phyloP scores from a whole-genome alignment of 2,329 filamentous ascomycete genomes.

The Sporothrix globosa region DNA sequence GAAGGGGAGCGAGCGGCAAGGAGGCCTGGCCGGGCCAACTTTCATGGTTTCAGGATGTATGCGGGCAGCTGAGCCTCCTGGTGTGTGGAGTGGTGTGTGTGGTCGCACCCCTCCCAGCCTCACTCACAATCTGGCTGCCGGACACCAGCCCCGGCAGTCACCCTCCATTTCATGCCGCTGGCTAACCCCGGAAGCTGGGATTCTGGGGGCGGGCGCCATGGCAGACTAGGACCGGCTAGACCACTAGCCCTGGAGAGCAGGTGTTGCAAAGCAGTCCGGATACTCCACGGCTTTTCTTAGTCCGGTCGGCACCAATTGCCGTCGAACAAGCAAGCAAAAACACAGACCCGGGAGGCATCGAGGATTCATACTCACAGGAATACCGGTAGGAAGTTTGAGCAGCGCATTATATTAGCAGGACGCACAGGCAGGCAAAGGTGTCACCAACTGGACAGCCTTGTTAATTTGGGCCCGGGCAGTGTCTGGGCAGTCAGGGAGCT shows the following conservation, averaged over 20 bases:
- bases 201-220: not conserved
- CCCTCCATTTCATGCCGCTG: not conserved
- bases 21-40: not conserved
- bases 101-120: not conserved
- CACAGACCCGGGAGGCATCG: not conserved
- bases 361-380: not conserved
- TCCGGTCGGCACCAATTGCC: not conserved
- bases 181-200: conserved; percentile 13
- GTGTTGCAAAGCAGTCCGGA: not conserved
- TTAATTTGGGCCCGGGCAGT: not conserved
- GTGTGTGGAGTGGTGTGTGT: not conserved
- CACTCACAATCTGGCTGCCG: not conserved
- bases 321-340: not conserved
- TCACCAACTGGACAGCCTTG: conserved; percentile 7
- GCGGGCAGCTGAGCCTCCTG: conserved; percentile 27
- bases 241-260: too few relatives aligned
- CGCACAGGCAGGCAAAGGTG: not conserved
- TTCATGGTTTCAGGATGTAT: conserved; percentile 6
- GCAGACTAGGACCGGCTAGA: not conserved
- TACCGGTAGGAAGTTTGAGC: not conserved
- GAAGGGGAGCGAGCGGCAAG: not conserved
- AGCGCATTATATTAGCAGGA: not conserved
- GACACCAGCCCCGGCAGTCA: conserved; percentile 16
- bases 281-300: not conserved
- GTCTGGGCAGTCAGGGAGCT: not conserved